Percentiles rank a stretch among this genome's conserved stretches.
phyloP scores from a whole-genome alignment of 768 basidiomycete species.

The Pleurotus pulmonarius region DNA sequence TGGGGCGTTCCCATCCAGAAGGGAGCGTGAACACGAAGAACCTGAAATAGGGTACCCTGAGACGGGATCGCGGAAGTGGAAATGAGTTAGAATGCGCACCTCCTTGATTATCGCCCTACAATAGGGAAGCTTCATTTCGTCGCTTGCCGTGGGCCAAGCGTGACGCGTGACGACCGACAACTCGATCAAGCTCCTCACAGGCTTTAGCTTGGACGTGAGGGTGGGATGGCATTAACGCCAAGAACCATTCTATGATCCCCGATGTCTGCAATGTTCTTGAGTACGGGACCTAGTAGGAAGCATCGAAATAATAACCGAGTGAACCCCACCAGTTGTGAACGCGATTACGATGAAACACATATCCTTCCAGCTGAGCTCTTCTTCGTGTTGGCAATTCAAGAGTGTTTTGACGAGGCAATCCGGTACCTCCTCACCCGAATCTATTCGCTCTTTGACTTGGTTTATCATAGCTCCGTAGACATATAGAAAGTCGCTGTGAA shows the following conservation, averaged over 20 bases:
- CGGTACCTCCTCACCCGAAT: conserved; percentile 25
- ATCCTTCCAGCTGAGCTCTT: conserved; percentile 25
- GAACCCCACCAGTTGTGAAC: conserved; percentile 27
- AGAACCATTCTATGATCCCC: conserved; percentile 21
- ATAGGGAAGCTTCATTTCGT: conserved; percentile 20
- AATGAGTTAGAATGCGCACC: conserved; percentile 1
- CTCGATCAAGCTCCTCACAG: conserved; percentile 14
- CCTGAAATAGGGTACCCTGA: too few relatives aligned
- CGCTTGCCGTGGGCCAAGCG: conserved; percentile 17
- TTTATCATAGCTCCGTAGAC: conserved; percentile 26
- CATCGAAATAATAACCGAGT: conserved; percentile 20
- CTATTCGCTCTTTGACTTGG: conserved; percentile 21
- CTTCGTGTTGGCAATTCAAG: conserved; percentile 20
- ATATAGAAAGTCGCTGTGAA: conserved; percentile 19
- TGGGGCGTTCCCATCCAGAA: conserved; percentile 18
- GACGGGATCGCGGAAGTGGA: background rate
- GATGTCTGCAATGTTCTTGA: conserved; percentile 13
- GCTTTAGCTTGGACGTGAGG: conserved; percentile 14
- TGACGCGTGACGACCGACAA: conserved; percentile 18
- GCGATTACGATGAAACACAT: conserved; percentile 25
- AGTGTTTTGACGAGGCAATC: conserved; percentile 29
- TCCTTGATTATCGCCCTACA: conserved; percentile 22
- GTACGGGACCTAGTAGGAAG: background rate
- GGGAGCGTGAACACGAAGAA: conserved; percentile 12
- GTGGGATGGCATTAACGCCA: conserved; percentile 16